Evolutionary conservation across 2,329 filamentous ascomycete species (phyloP).

Genomic region (Gnomoniopsis sp.): DNA sequence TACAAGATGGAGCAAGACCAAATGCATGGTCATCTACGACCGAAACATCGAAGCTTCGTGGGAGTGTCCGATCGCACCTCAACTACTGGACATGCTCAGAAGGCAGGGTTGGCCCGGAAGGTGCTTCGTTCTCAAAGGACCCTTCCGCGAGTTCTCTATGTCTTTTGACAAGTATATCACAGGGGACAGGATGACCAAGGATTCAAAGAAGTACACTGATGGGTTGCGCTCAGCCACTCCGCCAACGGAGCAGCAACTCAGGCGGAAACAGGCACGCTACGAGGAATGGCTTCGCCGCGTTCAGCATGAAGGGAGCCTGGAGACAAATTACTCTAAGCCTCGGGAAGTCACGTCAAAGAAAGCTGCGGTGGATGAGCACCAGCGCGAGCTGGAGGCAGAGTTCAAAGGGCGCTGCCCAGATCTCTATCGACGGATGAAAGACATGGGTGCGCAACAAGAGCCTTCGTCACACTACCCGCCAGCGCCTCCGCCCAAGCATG

Average conservation of each 20-base stretch:
- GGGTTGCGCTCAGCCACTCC: constrained; percentile 32
- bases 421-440: constrained; percentile 42
- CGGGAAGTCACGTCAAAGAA: constrained; percentile 37
- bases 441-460: constrained; percentile 27
- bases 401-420: constrained; percentile 43
- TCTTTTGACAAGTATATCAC: constrained; percentile 50
- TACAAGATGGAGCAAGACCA: constrained; percentile 42
- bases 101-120: constrained; percentile 47
- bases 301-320: constrained; percentile 39
- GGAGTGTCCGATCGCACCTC: constrained; percentile 48
- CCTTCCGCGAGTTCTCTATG: constrained; percentile 52
- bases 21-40: constrained; percentile 52
- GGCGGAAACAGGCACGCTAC: constrained; percentile 37
- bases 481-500: constrained; percentile 7
- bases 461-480: constrained; percentile 7
- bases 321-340: constrained; percentile 34
- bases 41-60: constrained; percentile 45
- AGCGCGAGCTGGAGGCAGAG: constrained; percentile 47
- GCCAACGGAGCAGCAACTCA: constrained; percentile 26
- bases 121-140: constrained; percentile 53
- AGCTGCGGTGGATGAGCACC: constrained; percentile 39
- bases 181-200: constrained; percentile 38
- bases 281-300: constrained; percentile 41
- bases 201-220: constrained; percentile 38
- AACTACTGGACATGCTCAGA: constrained; percentile 42